Evolutionary conservation across 129 eudicot species (phyloP), one percentile per base, ranked within the genome.

Genomic region (Arctium lappa): DNA sequence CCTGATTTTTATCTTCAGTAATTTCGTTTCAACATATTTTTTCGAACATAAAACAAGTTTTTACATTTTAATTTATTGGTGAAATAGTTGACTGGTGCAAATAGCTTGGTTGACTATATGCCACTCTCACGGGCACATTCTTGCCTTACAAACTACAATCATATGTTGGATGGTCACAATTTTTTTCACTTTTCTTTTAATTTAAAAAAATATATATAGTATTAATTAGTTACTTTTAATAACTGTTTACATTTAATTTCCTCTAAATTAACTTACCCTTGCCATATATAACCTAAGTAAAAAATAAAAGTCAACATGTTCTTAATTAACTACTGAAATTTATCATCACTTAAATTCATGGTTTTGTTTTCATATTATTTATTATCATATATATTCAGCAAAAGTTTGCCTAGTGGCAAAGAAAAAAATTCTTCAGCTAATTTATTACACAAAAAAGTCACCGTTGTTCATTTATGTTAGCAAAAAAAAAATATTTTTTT

Each of bases 51-150:
- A 56, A 53, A 56, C 10, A 15, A 56, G 65, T 22, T 22, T 22
- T 60, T 60, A 60, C 5, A 60, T 60, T 60, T 60, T 60, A 1
- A n/a, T 60, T 22, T 60, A 5, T 60, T 12, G n/a, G 74, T 40
- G 34, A 62, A 74, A 81, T 62, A 9, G 42, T 75, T 86, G 83
- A 74, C 73, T 60, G 88, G 86, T 86, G 81, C 75, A 86, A 73
- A 79, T 66, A 69, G 74, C 81, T 38, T 83, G 53, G 42, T 78
- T 82, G 89, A 82, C 73, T 81, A 22, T 77, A 86, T 86, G 84
- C 85, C 85, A 77, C 60, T 76, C 34, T 8, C 71, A 66, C 0
- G 15, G 74, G 85, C 71, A 71, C 82, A 87, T 76, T 77, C 77
- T 42, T 27, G 63, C 33, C 63, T 39, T 81, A 42, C 68, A 74